These are phyloP conservation scores for Sporisorium graminicola DNA, from an alignment of 1,284 basidiomycete species.

Conservation along the genomic window DNA sequence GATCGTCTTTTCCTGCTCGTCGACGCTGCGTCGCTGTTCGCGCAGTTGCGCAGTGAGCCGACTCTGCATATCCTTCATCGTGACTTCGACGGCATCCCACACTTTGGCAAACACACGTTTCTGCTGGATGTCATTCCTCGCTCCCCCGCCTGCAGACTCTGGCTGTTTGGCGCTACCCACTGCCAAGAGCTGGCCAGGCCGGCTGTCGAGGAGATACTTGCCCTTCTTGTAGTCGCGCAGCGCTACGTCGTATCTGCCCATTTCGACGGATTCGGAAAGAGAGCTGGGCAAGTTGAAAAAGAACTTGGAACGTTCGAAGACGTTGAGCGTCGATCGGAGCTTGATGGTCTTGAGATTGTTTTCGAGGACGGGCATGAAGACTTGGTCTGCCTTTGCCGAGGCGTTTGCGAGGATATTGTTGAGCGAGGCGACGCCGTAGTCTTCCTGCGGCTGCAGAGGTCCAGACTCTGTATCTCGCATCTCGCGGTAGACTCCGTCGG, in stretches of 20 bases:
- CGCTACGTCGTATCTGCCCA: constrained; percentile 86
- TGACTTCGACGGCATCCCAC: constrained; percentile 93
- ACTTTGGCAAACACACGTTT: constrained; percentile 94
- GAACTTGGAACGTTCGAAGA: constrained; percentile 97
- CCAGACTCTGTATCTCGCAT: constrained; percentile 82
- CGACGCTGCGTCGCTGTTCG: constrained; percentile 82
- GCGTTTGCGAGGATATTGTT: constrained; percentile 75
- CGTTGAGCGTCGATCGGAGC: constrained; percentile 88
- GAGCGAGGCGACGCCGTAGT: constrained; percentile 86
- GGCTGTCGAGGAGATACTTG: constrained; percentile 86
- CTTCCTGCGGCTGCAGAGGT: constrained; percentile 80
- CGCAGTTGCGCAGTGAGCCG: constrained; percentile 82
- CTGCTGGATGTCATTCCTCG: constrained; percentile 72
- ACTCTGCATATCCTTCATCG: constrained; percentile 90
- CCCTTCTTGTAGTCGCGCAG: constrained; percentile 98
- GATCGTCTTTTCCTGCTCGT: constrained; percentile 96
- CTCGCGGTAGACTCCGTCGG: constrained; percentile 88
- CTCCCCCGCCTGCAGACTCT: constrained; percentile 28
- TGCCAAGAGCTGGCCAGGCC: constrained; percentile 82
- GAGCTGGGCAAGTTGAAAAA: constrained; percentile 96
- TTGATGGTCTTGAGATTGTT: constrained; percentile 95
- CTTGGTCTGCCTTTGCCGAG: constrained; percentile 90
- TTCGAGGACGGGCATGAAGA: constrained; percentile 95
- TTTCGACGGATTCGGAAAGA: constrained; percentile 86
- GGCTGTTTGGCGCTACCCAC: constrained; percentile 69